Percentiles rank a stretch among this genome's conserved stretches.
These are phyloP conservation scores for Colletotrichum costaricense DNA, from an alignment of 2,329 filamentous ascomycete species.

Conservation along the genomic window DNA sequence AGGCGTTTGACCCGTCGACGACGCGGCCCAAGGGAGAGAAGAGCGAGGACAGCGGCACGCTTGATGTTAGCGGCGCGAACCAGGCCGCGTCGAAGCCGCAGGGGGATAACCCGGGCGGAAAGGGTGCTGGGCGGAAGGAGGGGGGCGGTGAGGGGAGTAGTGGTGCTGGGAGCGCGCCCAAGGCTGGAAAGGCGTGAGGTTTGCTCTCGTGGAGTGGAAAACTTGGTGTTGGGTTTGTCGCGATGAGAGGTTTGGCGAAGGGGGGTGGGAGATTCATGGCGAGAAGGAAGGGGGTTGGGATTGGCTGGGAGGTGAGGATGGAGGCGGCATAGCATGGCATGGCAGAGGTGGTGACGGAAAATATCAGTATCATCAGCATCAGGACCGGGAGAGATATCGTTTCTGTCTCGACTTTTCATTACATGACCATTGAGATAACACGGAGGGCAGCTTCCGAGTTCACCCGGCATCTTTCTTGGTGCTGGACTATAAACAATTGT, in stretches of 20 bases:
- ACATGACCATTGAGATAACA: slow-evolving; percentile 6
- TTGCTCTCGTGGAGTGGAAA: background rate
- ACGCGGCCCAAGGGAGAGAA: slow-evolving; percentile 74
- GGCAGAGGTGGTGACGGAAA: background rate
- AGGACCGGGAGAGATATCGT: background rate
- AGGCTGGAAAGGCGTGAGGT: slow-evolving; percentile 41
- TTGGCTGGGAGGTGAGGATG: too few relatives aligned
- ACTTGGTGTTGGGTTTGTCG: too few relatives aligned
- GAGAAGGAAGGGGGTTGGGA: background rate
- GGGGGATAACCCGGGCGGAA: slow-evolving; percentile 48
- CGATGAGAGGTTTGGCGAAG: background rate
- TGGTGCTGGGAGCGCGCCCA: slow-evolving; percentile 41
- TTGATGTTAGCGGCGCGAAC: slow-evolving; percentile 59
- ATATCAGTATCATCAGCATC: slow-evolving; percentile 9
- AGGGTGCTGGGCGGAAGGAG: slow-evolving; percentile 45
- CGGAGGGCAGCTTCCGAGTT: background rate
- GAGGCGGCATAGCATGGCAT: background rate
- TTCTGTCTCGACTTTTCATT: background rate
- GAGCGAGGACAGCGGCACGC: slow-evolving; percentile 49
- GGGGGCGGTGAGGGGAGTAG: slow-evolving; percentile 48
- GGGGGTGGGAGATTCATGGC: background rate
- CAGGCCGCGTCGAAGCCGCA: slow-evolving; percentile 53
- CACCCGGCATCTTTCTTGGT: too few relatives aligned
- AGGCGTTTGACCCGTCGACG: slow-evolving; percentile 76
- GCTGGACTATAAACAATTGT: too few relatives aligned